Base-by-base conservation (phyloP, 2,329 filamentous ascomycete species). In the Claviceps sp. region DNA sequence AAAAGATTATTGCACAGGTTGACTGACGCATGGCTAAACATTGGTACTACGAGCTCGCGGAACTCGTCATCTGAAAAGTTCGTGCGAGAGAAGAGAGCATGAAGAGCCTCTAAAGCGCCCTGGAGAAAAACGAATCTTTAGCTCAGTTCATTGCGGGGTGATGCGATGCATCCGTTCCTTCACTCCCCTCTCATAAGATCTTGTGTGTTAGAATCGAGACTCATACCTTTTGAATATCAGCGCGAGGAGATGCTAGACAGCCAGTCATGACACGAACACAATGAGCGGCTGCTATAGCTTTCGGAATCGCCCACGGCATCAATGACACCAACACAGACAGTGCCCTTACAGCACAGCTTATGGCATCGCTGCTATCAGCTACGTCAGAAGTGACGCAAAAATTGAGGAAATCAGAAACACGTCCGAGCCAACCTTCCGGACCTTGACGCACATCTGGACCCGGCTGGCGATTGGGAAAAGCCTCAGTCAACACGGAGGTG, bases 261-360 rank as follows among this genome's bases (percentile, higher is more conserved):
- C 80, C 77, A 63, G 83, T 87, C 61, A 93, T 79, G 50, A 80
- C 77, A 49, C 79, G 73, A 44, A 94, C 80, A 60, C 83, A 85
- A 48, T 78, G 77, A 37, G 86, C 81, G 51, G 82, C 79, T 36
- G 82, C 76, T 47, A 95, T 80, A 42, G 89, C 88, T 64, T 85
- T 86, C 14, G 89, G 86, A 52, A 94, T 86, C 17, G 89, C 82
- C 93, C 93, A 98, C 1, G 82, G 77, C 74, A 96, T 82, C 22
- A 86, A 78, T 2, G 89, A 87, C 55, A 86, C 79, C 54, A 96
- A 73, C 11, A 89, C 81, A 49, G 83, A 82, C 56, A 97, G 75
- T 3, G 82, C 82, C 64, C 89, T 93, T 52, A 89, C 68, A 20
- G 84, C 85, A 59, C 86, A 88, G 40, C 75, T 72, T 56, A 81